Conservation (phyloP, 2,329 filamentous ascomycete genomes). For the Penicillium fuscoglaucum region DNA sequence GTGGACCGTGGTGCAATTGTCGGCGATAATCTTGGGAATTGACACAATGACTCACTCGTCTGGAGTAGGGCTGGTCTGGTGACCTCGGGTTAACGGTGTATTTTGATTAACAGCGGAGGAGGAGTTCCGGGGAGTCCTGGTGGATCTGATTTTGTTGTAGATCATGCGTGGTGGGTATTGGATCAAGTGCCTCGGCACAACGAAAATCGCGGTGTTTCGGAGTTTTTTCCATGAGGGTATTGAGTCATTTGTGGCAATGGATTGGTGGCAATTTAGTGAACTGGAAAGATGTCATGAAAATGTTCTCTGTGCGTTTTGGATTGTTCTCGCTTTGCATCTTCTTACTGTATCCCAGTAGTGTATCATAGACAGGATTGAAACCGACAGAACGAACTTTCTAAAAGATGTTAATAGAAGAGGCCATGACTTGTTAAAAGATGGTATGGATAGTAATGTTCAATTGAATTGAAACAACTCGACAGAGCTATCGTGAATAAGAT, state of each 20-base stretch:
- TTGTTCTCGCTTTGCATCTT: not conserved
- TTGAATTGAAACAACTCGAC: conserved; percentile 1
- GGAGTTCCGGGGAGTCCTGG: not conserved
- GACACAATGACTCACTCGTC: not conserved
- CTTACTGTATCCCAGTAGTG: too few relatives aligned
- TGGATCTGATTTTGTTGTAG: conserved; percentile 2
- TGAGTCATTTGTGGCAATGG: not conserved
- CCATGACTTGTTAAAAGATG: too few relatives aligned
- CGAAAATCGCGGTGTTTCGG: not conserved
- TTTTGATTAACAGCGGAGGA: not conserved
- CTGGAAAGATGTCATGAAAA: not conserved
- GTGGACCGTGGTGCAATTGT: not conserved
- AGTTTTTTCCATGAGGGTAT: not conserved
- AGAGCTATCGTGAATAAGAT: not conserved
- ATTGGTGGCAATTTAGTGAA: not conserved
- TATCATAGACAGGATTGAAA: not conserved
- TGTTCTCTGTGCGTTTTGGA: not conserved
- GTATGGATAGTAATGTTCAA: not conserved
- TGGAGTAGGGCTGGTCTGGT: not conserved
- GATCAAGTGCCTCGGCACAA: conserved; percentile 1
- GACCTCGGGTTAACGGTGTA: conserved; percentile 1
- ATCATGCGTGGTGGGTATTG: conserved; percentile 7
- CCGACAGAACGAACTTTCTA: not conserved
- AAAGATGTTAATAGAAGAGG: not conserved
- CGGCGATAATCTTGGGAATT: not conserved